Evolutionary conservation across 768 basidiomycete species (phyloP), one percentile per base, ranked within the genome.

Genomic region (Trametes cinnabarina): DNA sequence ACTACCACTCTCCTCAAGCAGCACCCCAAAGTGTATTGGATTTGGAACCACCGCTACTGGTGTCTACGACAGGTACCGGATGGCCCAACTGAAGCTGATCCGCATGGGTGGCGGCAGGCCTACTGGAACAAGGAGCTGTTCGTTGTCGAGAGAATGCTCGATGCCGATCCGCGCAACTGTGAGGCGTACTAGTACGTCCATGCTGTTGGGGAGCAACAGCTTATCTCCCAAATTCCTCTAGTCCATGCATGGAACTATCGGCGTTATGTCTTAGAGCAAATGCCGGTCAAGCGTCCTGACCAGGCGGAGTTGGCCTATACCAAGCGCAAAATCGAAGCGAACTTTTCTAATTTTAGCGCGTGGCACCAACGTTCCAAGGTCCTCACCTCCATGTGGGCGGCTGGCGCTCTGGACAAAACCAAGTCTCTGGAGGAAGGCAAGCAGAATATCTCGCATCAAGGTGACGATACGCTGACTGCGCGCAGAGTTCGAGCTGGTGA

Each of bases 41-140:
- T 98, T 65, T 99, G 97, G 97, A 98, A 94, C 69, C 94, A 99
- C 66, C 85, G 97, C 37, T 79, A 87, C 65, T 98, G 97, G 97
- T 95, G 95, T 67, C 82, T 99, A 2, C 88, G 90, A 69, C 83
- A 88, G 52, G 82, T 96, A 11, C 95, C 96, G 0, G 77, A 80
- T 51, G 89, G 86, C 1, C 92, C 92, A 0, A 73, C 71, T 0
- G 76, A 77, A n/a, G 72, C 70, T 1, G 78, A 83, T 51, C 66
- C 71, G 10, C 64, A 79, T 47, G 81, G 77, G n/a, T 98, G 94
- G 95, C 85, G 82, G 65, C 84, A 82, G 63, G 74, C 78, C 15
- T 86, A 84, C 41, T 98, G 97, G 97, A 82, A 87, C 39, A 84
- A 77, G 61, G 97, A 99, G 70, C 71, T 99, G 39, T 84, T 79